Conservation (phyloP, 345 rosid genomes). For the Lepidium sativum region DNA sequence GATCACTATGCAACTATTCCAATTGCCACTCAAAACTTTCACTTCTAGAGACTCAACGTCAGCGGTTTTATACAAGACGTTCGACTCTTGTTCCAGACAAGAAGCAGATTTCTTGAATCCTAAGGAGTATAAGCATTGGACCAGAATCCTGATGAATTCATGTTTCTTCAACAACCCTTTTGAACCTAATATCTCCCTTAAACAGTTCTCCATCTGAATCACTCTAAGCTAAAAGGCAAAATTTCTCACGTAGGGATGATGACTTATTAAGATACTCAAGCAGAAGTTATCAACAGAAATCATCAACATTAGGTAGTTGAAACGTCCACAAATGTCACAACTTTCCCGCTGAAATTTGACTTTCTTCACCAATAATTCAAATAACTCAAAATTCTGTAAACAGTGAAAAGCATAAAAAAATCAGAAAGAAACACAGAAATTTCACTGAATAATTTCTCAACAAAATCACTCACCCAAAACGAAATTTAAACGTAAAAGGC, state of each 20-base stretch:
- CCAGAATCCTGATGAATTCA: slow-evolving; percentile 57
- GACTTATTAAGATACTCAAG: background rate
- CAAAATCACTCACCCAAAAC: background rate
- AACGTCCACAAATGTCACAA: background rate
- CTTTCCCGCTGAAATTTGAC: slow-evolving; percentile 25
- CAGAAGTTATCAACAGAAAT: background rate
- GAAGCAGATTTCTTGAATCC: slow-evolving; percentile 67
- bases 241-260: background rate
- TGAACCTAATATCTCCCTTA: slow-evolving; percentile 34
- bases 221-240: background rate
- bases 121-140: slow-evolving; percentile 65
- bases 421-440: background rate
- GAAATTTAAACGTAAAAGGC: background rate
- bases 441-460: background rate
- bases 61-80: slow-evolving; percentile 36
- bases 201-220: slow-evolving; percentile 43
- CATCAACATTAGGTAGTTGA: slow-evolving; percentile 18
- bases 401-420: background rate
- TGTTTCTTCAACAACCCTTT: slow-evolving; percentile 53
- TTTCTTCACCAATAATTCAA: background rate
- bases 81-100: slow-evolving; percentile 60
- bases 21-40: slow-evolving; percentile 51
- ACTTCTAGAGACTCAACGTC: slow-evolving; percentile 49
- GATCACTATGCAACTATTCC: slow-evolving; percentile 51
- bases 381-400: background rate